Base-by-base conservation (phyloP, 208 protist species). In the Sergeia podlipaevii region DNA sequence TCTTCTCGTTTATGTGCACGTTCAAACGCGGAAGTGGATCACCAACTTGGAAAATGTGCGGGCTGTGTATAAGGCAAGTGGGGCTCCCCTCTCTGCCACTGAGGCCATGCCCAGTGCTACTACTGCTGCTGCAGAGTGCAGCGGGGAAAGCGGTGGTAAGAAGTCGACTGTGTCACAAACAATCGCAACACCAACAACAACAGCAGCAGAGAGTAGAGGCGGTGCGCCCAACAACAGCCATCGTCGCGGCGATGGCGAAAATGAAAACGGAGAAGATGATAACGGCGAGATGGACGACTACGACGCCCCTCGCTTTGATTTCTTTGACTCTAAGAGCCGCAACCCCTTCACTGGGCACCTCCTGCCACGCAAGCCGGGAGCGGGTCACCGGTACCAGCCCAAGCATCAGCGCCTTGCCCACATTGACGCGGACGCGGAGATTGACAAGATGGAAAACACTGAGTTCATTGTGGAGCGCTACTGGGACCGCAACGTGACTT, bases 391-490 rank as follows among this genome's bases (percentile, higher is more conserved):
- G 23, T 93, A 90, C 42, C 77, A 86, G 32, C 85, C 80, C 23
- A 79, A 79, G 61, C 86, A 90, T 47, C 86, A 90, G 49, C 80
- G 66, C 8, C 64, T 90, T 4, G 65, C 74, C 23, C 42, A 38
- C 10, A 77, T 93, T 29, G 53, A 90, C 41, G 68, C 75, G 7
- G 71, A 71, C 1, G 59, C 54, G 7, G 82, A 85, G 48, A 64
- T 93, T 46, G 33, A 53, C 21, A 53, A 41, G 10, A 77, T 90
- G 56, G 62, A 80, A 34, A 21, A 55, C n/a, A 66, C 70, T 0
- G 55, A 77, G 46, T 88, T 77, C 65, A 49, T 79, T 34, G 82
- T 93, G 23, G 79, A 89, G 53, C 78, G 82, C 4, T 90, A 89
- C 64, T 90, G 81, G 86, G 74, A 93, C 30, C 50, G 27, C 2